Evolutionary conservation across 306 rosid species (phyloP), one percentile per base, ranked within the genome.

Genomic region (Fagus sylvatica): DNA sequence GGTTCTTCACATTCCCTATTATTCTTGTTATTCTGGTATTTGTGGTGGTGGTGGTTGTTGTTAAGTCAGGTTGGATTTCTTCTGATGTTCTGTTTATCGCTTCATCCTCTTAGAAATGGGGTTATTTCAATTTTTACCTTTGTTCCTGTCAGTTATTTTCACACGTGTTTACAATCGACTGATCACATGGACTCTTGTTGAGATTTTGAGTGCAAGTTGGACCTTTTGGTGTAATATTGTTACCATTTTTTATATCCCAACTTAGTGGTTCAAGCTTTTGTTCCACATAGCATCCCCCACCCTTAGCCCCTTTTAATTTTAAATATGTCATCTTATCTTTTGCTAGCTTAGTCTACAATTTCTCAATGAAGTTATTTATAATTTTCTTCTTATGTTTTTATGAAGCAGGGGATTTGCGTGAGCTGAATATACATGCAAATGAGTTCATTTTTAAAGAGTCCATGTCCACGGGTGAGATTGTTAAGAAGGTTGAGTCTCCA

Each of bases 401-500:
- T 80, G 78, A 73, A 78, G 57, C 96, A 96, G 99, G 91, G 73
- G 96, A 82, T 79, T 86, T 96, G 61, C 66, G 72, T 30, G 89
- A 90, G 83, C 84, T 90, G 87, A 78, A 72, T 73, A 82, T 93
- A 71, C 93, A 93, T 77, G 93, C 98, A 73, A 96, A 96, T 79
- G 99, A 91, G 84, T 89, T 96, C 83, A 42, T 77, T 71, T 96
- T 88, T 36, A 90, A 89, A 78, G 94, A 76, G 39, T 89, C 94
- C 68, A 64, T 86, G 80, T 91, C 99, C 70, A 90, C 99, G 2
- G 99, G 99, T 49, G 89, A 91, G 79, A 87, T 96, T 74, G 84
- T 86, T 72, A 88, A 87, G 92, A 91, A 85, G 84, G 85, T 96
- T 65, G 94, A 96, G 83, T 93, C 98, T 76, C 99, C 99, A 53